These are phyloP conservation scores for Calonectria hawksworthii DNA, from an alignment of 2,329 filamentous ascomycete species.

Conservation along the genomic window DNA sequence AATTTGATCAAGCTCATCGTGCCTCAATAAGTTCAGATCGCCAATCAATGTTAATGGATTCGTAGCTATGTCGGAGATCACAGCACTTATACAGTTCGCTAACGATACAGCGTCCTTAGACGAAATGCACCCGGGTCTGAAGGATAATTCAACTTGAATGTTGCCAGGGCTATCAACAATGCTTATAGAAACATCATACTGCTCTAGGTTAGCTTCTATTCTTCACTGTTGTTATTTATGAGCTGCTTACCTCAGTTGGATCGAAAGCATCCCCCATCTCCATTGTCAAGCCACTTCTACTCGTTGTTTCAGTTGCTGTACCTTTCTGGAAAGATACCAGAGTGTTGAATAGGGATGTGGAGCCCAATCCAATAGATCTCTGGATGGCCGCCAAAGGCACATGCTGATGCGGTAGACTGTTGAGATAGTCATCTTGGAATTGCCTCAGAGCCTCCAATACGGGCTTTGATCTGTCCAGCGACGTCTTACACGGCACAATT, in stretches of 20 bases:
- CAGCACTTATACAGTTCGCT: not conserved
- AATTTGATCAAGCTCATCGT: conserved; percentile 32
- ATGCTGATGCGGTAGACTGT: conserved; percentile 62
- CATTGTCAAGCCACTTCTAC: not conserved
- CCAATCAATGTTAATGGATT: not conserved
- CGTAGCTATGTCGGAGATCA: not conserved
- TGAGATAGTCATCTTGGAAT: conserved; percentile 61
- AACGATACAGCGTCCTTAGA: not conserved
- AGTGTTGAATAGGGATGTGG: conserved; percentile 48
- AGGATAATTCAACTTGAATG: not conserved
- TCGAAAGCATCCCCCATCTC: not conserved
- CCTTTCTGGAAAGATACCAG: conserved; percentile 49
- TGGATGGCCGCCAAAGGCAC: conserved; percentile 64
- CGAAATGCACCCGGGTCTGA: not conserved
- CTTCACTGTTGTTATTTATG: not conserved
- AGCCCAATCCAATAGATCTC: conserved; percentile 43
- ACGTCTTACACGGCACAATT: conserved; percentile 54
- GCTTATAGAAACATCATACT: not conserved
- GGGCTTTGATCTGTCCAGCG: conserved; percentile 48
- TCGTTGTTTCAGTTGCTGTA: not conserved
- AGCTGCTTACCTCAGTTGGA: not conserved
- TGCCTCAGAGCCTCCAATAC: conserved; percentile 57
- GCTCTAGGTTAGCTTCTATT: not conserved
- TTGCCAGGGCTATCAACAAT: not conserved
- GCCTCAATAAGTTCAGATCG: not conserved